Evolutionary conservation across 2,329 filamentous ascomycete species (phyloP), one percentile per base, ranked within the genome.

Genomic region (Calycina marina): DNA sequence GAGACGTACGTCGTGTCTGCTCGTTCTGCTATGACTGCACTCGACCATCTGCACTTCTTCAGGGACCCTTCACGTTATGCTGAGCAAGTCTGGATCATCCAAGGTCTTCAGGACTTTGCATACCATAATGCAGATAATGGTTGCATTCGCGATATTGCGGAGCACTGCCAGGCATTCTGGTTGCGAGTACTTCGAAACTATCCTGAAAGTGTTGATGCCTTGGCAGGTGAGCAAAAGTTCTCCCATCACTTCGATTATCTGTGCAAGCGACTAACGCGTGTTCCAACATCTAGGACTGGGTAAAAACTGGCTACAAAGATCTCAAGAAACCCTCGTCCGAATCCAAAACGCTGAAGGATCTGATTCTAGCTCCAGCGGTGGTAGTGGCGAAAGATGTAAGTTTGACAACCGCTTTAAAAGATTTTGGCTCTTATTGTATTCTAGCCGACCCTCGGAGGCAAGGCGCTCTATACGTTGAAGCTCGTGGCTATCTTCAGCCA

Each of bases 91-190:
- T 57, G 53, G 53, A 47, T 61, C 24, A 48, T 67, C 28, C 49
- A 52, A 18, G 54, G 56, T 4, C 54, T 69, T 17, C 66, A 70
- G 40, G 53, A 56, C 25, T 57, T 67, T 36, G 63, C 63, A 8
- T 66, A 59, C 41, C 52, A 57, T 26, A 63, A 69, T 35, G 49
- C 58, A 10, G 65, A 67, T 41, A 53, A 46, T 28, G 62, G 60
- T 15, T 52, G 51, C 16, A 52, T 66, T 9, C 40, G 40, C 24
- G 64, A 66, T 41, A 51, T 69, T 32, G 56, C 59, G 6, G 53
- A 60, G 9, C 69, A 63, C 60, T 66, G 63, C 39, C 52, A 66
- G 35, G 49, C 55, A 26, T 56, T 63, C 32, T 62, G 60, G 54
- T 49, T 68, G 16, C 46, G 50, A 18, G 45, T 69, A 8, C 49